Conservation (phyloP, 306 rosid genomes). For the Cucurbita argyrosperma region DNA sequence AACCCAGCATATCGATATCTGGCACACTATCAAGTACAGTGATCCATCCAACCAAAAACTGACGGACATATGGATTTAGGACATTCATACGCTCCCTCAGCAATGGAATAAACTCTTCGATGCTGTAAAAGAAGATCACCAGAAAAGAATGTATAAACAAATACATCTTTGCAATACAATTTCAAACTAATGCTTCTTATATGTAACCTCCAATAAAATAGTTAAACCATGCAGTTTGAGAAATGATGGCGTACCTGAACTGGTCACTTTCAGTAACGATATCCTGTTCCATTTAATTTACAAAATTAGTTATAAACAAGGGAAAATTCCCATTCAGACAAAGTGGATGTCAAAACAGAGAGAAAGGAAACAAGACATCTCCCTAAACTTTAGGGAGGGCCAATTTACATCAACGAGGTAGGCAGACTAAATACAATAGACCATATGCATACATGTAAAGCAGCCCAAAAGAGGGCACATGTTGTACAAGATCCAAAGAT, state of each 20-base stretch:
- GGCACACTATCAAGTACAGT: conserved; percentile 97
- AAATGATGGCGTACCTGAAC: conserved; percentile 59
- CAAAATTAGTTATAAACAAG: conserved; percentile 13
- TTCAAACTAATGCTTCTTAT: conserved; percentile 4
- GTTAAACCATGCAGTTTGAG: conserved; percentile 9
- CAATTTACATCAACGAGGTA: background rate
- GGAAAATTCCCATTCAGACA: background rate
- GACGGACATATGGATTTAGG: conserved; percentile 93
- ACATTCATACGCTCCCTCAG: conserved; percentile 99
- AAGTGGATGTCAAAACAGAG: background rate
- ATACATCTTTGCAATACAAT: background rate
- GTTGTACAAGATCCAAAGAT: conserved; percentile 1
- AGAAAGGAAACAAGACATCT: background rate
- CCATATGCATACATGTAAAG: background rate
- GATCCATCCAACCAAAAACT: conserved; percentile 99
- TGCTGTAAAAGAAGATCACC: conserved; percentile 30
- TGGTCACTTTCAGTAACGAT: conserved; percentile 98
- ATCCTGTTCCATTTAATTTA: conserved; percentile 58
- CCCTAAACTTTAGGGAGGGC: background rate
- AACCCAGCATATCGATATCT: conserved; percentile 93
- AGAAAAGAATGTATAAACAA: conserved; percentile 1
- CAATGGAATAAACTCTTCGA: conserved; percentile 93
- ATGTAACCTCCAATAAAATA: conserved; percentile 10
- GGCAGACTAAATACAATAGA: background rate
- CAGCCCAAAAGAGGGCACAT: background rate